Conservation (phyloP, 495 filamentous ascomycete species). For the Aspergillus wentii region DNA sequence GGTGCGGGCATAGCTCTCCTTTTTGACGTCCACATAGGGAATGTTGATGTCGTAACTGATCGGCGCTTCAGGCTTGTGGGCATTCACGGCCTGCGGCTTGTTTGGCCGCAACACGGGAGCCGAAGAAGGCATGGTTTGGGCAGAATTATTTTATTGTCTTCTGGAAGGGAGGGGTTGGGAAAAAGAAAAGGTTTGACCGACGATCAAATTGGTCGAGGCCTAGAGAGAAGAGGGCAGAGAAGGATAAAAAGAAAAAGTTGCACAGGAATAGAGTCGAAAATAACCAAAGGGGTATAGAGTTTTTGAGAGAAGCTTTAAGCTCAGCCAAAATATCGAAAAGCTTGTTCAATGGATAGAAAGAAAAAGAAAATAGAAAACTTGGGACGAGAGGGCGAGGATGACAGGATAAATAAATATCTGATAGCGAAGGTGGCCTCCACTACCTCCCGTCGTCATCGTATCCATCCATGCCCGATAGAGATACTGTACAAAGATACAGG, state of each 20-base stretch:
- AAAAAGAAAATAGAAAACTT: neutral
- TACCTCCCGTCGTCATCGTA: slow-evolving; percentile 5
- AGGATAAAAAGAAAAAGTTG: slow-evolving; percentile 6
- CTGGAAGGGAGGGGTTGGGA: no score
- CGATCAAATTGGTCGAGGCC: neutral
- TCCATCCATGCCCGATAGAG: slow-evolving; percentile 7
- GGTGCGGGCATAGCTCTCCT: slow-evolving; percentile 31
- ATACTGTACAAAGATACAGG: slow-evolving; percentile 7
- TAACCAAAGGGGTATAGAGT: neutral
- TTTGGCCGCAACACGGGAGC: slow-evolving; percentile 29
- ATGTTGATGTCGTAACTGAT: slow-evolving; percentile 56
- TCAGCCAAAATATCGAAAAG: no score
- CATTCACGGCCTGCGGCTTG: slow-evolving; percentile 23
- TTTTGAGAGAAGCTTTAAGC: no score
- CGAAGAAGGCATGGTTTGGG: slow-evolving; percentile 37
- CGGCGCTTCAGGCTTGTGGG: slow-evolving; percentile 33
- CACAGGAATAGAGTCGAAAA: no score
- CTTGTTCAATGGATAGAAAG: no score
- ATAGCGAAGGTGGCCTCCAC: slow-evolving; percentile 1
- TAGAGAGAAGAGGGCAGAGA: slow-evolving; percentile 3
- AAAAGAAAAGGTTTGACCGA: no score
- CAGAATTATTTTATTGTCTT: neutral
- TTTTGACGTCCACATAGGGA: slow-evolving; percentile 43
- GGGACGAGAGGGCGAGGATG: slow-evolving; percentile 3
- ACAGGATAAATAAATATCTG: slow-evolving; percentile 6